Evolutionary conservation across 164 flowering plant species (phyloP), one percentile per base, ranked within the genome.

Genomic region (Annona cherimola): DNA sequence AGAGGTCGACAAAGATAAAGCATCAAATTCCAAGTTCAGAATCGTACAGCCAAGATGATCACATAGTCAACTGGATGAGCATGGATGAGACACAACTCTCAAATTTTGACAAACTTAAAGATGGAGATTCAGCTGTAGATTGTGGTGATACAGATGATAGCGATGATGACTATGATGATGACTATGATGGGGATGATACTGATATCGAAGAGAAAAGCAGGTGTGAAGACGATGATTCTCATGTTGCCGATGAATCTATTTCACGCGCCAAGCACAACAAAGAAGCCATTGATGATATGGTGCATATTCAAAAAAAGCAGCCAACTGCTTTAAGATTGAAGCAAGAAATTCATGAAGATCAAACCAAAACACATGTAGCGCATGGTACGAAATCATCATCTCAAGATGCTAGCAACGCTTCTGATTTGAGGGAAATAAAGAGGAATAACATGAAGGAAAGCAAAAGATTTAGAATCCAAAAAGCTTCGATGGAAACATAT

Each of bases 51-150:
- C 59, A 61, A 42, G 75, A 63, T 67, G 73, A 68, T 50, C 63
- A 60, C n/a, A 59, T 83, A 3, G 86, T 86, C 69, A 86, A 76
- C 67, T 83, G 87, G 89, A 84, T 84, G 86, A 83, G 84, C 81
- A 80, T 81, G 84, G 86, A 84, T 63, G 87, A 83, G 39, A 66
- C 78, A 14, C 80, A 71, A 35, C 63, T 81, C 73, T 71, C 75
- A 70, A 75, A 70, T 76, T 67, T 68, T 45, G 86, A 81, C 60
- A 83, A 78, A 50, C n/a, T 55, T 14, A 80, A 80, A 73, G 86
- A 82, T 40, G 74, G 67, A 3, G 82, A 83, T 4, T 63, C 67
- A 59, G 72, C 62, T 41, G 75, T 71, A 14, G 81, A 81, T 50
- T 76, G 43, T 67, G 84, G 79, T 44, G 79, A 81, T 67, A 65